Percentiles rank a stretch among this genome's conserved stretches.
Evolutionary conservation across 345 rosid species (phyloP).

Genomic region (Gossypium mustelinum): DNA sequence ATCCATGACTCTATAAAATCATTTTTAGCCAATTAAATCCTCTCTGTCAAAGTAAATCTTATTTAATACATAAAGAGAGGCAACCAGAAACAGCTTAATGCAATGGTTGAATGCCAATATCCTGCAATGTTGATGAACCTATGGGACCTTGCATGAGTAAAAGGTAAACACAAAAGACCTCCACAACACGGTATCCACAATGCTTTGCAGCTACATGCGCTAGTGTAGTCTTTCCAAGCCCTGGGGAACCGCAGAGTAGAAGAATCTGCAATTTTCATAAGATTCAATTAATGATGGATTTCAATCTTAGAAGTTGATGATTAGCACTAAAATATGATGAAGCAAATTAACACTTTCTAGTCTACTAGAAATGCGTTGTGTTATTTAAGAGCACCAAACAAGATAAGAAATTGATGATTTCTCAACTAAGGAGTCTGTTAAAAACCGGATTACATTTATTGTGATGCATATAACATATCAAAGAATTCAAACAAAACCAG

Average conservation of each 20-base stretch:
- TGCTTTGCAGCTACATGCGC: conserved; percentile 97
- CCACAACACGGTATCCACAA: conserved; percentile 94
- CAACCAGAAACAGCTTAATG: conserved; percentile 1
- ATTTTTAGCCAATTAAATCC: background rate
- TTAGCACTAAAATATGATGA: background rate
- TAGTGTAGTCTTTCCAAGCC: conserved; percentile 99
- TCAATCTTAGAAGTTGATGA: conserved; percentile 7
- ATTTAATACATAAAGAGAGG: background rate
- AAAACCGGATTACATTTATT: background rate
- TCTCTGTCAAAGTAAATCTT: conserved; percentile 8
- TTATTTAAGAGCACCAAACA: background rate
- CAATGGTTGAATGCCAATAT: background rate
- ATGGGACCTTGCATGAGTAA: conserved; percentile 19
- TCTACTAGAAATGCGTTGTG: background rate
- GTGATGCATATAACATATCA: background rate
- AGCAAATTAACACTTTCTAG: background rate
- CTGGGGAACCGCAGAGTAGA: conserved; percentile 94
- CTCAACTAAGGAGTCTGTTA: background rate
- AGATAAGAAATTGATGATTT: conserved; percentile 1
- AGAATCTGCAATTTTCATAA: conserved; percentile 63
- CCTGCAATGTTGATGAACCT: conserved; percentile 12
- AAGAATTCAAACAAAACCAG: background rate
- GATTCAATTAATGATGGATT: conserved; percentile 13
- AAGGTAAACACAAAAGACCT: conserved; percentile 50
- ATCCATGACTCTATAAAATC: background rate